Evolutionary conservation across 495 filamentous ascomycete species (phyloP), one percentile per base, ranked within the genome.

Genomic region (Trichoderma erinaceum): DNA sequence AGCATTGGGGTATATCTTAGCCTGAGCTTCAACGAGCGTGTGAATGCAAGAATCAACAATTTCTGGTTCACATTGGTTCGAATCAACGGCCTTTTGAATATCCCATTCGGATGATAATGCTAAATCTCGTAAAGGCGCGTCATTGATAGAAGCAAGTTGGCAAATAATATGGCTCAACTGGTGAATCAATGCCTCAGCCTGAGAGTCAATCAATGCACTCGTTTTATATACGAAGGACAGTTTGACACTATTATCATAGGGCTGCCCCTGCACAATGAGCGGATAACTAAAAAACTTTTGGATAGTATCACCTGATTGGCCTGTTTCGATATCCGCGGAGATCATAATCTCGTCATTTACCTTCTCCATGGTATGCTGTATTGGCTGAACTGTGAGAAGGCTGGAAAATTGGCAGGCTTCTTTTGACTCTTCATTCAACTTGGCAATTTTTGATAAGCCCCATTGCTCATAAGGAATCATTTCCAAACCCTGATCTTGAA

Each of bases 381-480:
- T 46, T 41, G 35, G 64, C 16, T 65, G 64, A 35, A 65, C 25
- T 11, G 41, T 16, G 32, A 65, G 35, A 11, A 65, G 29, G 8
- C 21, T 65, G 2, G 64, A 65, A 35, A 65, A 65, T 12, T 65
- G 38, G 15, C 64, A 65, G 15, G 64, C 64, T 41, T 41, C 35
- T 35, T 67, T 71, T 5, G 52, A n/a, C 23, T 64, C 56, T n/a
- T 44, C 66, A 1, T 13, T 21, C 2, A 65, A 3, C 3, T 65
- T 65, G 5, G 32, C 32, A 46, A 83, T 78, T 48, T 77, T 74
- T 67, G 82, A 80, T 7, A 86, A 68, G 11, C 83, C 83, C 10
- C 73, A 65, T 32, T 84, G 82, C 64, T 85, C 78, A 67, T 77
- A 80, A 1, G 76, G 66, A 27, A 80, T 79, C 68, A 82, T 77